Conservation (phyloP, 106 monocot species). For the Chionographis japonica region DNA sequence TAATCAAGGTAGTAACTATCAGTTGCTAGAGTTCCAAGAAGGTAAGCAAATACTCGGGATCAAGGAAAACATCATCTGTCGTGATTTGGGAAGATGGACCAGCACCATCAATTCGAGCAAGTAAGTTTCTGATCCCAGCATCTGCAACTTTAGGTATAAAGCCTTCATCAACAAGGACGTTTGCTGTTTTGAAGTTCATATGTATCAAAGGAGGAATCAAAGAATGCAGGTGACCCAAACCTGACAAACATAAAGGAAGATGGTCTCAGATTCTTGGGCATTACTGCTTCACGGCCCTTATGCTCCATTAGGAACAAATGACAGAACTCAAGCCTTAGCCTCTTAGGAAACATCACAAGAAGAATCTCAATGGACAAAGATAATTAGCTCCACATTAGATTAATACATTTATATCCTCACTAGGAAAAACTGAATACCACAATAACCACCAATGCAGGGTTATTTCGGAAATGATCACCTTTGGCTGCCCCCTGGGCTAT, state of each 20-base stretch:
- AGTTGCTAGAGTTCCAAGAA: neutral
- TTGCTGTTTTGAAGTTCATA: conserved; percentile 85
- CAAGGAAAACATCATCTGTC: conserved; percentile 61
- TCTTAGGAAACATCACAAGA: neutral
- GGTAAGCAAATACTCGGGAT: conserved; percentile 59
- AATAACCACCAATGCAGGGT: conserved; percentile 20
- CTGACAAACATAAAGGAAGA: conserved; percentile 36
- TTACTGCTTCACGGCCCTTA: neutral
- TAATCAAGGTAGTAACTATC: neutral
- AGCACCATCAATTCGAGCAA: conserved; percentile 44
- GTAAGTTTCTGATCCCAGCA: conserved; percentile 62
- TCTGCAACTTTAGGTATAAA: conserved; percentile 93
- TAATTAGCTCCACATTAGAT: neutral
- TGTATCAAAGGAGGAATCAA: conserved; percentile 63
- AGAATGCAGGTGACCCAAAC: conserved; percentile 67
- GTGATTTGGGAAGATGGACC: conserved; percentile 33
- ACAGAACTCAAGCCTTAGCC: neutral
- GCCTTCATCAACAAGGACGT: conserved; percentile 86
- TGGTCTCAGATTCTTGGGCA: conserved; percentile 4
- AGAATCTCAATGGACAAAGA: neutral
- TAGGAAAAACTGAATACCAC: conserved; percentile 19
- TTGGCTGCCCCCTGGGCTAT: conserved; percentile 89
- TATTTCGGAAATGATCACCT: conserved; percentile 56
- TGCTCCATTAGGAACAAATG: neutral
- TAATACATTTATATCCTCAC: conserved; percentile 10